Conservation (phyloP, 2,329 filamentous ascomycete genomes). For the Penicillium nordicum region DNA sequence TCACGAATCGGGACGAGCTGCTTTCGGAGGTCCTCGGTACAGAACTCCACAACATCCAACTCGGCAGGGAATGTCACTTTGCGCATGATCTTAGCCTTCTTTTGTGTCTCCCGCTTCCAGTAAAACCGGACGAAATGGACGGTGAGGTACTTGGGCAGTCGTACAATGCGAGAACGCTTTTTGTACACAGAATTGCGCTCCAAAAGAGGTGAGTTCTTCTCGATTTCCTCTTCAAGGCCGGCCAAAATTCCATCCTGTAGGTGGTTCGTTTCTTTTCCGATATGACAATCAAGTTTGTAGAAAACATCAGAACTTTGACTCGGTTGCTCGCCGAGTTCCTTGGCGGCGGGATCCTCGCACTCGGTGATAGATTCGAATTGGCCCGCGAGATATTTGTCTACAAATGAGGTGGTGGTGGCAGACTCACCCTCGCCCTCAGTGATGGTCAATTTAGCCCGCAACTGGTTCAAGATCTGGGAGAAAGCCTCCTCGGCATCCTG, state of each 20-base stretch:
- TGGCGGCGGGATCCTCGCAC: conserved; percentile 77
- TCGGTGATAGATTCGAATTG: conserved; percentile 73
- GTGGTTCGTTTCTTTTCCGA: conserved; percentile 81
- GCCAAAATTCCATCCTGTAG: conserved; percentile 81
- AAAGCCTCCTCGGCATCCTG: conserved; percentile 98
- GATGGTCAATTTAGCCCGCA: conserved; percentile 72
- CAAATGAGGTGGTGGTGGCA: conserved; percentile 62
- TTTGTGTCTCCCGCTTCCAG: conserved; percentile 92
- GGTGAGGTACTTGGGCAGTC: conserved; percentile 89
- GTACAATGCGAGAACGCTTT: conserved; percentile 83
- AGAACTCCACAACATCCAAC: conserved; percentile 90
- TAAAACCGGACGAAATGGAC: conserved; percentile 98
- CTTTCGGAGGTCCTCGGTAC: conserved; percentile 81
- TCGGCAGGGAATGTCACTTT: conserved; percentile 96
- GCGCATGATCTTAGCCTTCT: conserved; percentile 99
- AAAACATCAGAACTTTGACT: conserved; percentile 70
- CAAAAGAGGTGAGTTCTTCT: conserved; percentile 79
- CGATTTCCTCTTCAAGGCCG: conserved; percentile 79
- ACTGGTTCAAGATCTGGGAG: conserved; percentile 86
- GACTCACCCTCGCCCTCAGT: conserved; percentile 48
- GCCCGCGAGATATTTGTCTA: conserved; percentile 88
- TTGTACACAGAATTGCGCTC: conserved; percentile 80
- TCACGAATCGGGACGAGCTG: conserved; percentile 88
- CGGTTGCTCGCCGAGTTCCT: conserved; percentile 68
- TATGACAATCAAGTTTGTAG: conserved; percentile 94